Base-by-base conservation (phyloP, 441 rosid species). In the Jatropha multifida region DNA sequence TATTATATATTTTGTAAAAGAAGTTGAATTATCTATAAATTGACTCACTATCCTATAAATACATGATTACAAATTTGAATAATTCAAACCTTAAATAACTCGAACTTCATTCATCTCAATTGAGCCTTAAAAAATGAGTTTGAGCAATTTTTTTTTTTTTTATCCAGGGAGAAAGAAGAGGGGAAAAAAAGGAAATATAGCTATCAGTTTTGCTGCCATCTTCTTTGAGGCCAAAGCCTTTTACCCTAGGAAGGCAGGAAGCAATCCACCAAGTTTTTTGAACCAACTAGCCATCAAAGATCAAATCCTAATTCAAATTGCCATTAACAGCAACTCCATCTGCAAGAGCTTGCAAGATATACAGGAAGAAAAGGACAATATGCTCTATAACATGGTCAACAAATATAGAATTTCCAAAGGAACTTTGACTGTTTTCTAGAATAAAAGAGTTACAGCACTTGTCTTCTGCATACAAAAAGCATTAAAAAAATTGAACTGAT, bases 401-500 rank as follows among this genome's bases (percentile, higher is more conserved):
- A 2, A 37, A 37, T 32, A 27, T 0, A 46, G 27, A 27, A 72
- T 60, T 48, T 73, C 32, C 27, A 62, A 64, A 48, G 59, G 32
- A 72, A 68, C 67, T 60, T 70, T 0, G 32, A 68, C 49, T 38
- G 63, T 46, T 15, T 26, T 62, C 52, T 74, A 66, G 52, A 71
- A 56, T 40, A 59, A 26, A 75, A 20, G 65, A 74, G 70, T 32
- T 40, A 49, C 1, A 80, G 41, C 18, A 48, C 18, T 56, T 46
- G 65, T 67, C 54, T 62, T 64, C 51, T 68, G 78, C 78, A 76
- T 66, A 65, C 67, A 54, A 18, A 32, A 49, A 69, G 65, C 60
- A 73, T 72, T 23, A 37, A 56, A 68, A 18, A 62, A 52, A 23
- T 23, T 63, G 51, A 58, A 77, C 54, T 41, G 73, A 38, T 46